Conservation (phyloP, 1,284 basidiomycete species). For the Sutorius eximius region DNA sequence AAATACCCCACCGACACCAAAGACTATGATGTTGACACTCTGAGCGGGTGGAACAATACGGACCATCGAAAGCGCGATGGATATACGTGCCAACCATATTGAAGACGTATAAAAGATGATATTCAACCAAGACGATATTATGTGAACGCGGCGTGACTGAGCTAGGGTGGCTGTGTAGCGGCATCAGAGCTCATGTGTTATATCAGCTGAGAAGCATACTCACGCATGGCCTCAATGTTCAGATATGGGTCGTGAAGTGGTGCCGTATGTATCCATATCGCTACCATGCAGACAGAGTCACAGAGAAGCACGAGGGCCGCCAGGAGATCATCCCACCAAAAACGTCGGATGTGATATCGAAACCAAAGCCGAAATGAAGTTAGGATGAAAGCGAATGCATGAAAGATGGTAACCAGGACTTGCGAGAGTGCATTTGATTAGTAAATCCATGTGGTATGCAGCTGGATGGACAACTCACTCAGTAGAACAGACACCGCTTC, state of each 20-base stretch:
- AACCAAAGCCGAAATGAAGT: slow-evolving; percentile 33
- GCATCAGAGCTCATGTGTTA: background rate
- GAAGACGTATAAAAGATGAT: slow-evolving; percentile 26
- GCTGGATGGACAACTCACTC: slow-evolving; percentile 10
- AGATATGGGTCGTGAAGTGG: slow-evolving; percentile 16
- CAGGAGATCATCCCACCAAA: slow-evolving; percentile 35
- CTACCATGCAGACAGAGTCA: slow-evolving; percentile 13
- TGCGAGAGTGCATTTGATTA: background rate
- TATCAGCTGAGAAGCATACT: background rate
- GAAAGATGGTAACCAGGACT: slow-evolving; percentile 26
- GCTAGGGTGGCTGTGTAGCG: slow-evolving; percentile 8
- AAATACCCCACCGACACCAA: slow-evolving; percentile 9
- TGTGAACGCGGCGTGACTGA: slow-evolving; percentile 19
- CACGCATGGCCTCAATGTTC: slow-evolving; percentile 13
- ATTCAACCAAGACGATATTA: slow-evolving; percentile 22
- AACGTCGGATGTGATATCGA: slow-evolving; percentile 18
- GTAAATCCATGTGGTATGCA: background rate
- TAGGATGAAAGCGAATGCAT: slow-evolving; percentile 16
- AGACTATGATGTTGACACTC: background rate
- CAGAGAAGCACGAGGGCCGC: slow-evolving; percentile 22
- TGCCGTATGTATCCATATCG: slow-evolving; percentile 16
- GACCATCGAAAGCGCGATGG: slow-evolving; percentile 29
- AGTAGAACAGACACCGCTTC: slow-evolving; percentile 16
- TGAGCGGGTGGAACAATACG: slow-evolving; percentile 27
- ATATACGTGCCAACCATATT: slow-evolving; percentile 34